Conservation (phyloP, 2,329 filamentous ascomycete genomes). For the Orbilia oligospora region DNA sequence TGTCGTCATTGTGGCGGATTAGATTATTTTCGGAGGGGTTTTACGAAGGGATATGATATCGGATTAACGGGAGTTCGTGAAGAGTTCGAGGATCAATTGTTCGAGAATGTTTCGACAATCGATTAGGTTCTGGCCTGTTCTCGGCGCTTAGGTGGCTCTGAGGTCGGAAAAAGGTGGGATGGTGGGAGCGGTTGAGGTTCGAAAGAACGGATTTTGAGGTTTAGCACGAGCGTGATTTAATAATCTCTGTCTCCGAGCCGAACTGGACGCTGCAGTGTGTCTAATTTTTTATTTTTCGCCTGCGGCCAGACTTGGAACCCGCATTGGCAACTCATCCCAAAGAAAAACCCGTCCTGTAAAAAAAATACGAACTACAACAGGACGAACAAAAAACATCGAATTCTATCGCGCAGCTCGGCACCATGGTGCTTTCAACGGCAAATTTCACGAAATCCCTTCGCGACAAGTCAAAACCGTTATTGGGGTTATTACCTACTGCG, state of each 20-base stretch:
- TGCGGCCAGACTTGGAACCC: neutral
- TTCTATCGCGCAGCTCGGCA: slow-evolving; percentile 5
- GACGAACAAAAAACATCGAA: neutral
- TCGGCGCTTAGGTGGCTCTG: neutral
- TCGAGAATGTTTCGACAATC: slow-evolving; percentile 14
- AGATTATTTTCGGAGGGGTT: slow-evolving; percentile 12
- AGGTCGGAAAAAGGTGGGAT: slow-evolving; percentile 8
- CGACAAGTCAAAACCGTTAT: slow-evolving; percentile 63
- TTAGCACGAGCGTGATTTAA: slow-evolving; percentile 53
- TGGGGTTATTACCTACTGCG: slow-evolving; percentile 62
- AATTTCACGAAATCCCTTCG: slow-evolving; percentile 66
- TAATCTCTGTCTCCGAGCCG: slow-evolving; percentile 33
- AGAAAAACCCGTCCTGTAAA: neutral
- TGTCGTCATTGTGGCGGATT: slow-evolving; percentile 55
- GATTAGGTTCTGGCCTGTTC: slow-evolving; percentile 12
- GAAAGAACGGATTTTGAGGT: slow-evolving; percentile 7
- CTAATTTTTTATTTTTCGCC: slow-evolving; percentile 24
- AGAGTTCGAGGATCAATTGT: slow-evolving; percentile 25
- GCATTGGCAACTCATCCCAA: slow-evolving; percentile 27
- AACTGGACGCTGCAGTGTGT: slow-evolving; percentile 4
- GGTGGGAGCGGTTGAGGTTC: slow-evolving; percentile 10
- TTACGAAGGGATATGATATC: neutral
- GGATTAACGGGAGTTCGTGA: slow-evolving; percentile 7
- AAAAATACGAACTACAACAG: neutral
- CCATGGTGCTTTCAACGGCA: slow-evolving; percentile 65